Evolutionary conservation across 257 asterid genomes (phyloP).

Genomic region (Solanum pennellii): DNA sequence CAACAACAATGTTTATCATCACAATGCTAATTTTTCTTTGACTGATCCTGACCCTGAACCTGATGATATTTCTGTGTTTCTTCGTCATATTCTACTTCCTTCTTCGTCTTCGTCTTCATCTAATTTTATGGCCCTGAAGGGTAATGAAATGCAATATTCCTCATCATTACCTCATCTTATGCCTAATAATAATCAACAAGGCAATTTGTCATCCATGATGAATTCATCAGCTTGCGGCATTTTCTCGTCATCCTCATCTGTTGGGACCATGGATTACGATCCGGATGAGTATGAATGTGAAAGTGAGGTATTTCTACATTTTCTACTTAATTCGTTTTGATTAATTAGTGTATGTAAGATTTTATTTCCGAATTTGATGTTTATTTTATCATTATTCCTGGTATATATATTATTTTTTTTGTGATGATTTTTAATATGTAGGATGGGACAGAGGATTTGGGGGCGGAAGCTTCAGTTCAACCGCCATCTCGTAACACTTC

Average conservation of each 20-base stretch:
- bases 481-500: conserved; percentile 21
- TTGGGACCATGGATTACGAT: conserved; percentile 36
- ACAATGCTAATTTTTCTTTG: background rate
- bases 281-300: conserved; percentile 53
- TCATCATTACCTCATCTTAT: background rate
- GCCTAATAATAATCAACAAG: background rate
- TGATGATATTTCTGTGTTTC: conserved; percentile 58
- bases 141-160: conserved; percentile 5
- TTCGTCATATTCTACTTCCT: conserved; percentile 50
- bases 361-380: background rate
- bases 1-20: background rate
- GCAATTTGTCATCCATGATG: background rate
- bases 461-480: conserved; percentile 20
- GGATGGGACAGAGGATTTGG: conserved; percentile 36
- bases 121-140: background rate
- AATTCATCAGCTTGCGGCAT: conserved; percentile 5
- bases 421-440: background rate
- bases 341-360: background rate
- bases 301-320: conserved; percentile 45
- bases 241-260: conserved; percentile 19
- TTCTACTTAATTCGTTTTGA: background rate
- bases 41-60: conserved; percentile 16
- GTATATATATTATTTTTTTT: background rate
- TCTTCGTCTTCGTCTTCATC: conserved; percentile 32
- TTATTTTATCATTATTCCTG: background rate